Percentiles rank a stretch among this genome's conserved stretches.
These are phyloP conservation scores for Paraconiothyrium brasiliense DNA, from an alignment of 2,329 filamentous ascomycete species.

Conservation along the genomic window DNA sequence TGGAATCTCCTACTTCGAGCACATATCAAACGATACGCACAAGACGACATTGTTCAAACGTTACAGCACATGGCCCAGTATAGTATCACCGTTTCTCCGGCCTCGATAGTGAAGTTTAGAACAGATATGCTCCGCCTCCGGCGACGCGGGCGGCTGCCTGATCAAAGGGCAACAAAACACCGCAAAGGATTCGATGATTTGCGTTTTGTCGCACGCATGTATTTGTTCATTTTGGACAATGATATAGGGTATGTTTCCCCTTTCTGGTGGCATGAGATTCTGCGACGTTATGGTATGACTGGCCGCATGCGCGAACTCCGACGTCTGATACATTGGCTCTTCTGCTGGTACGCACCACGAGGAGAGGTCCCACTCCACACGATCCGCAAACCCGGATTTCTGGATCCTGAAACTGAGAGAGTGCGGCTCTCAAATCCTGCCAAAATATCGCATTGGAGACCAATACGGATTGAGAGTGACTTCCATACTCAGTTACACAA, in stretches of 20 bases:
- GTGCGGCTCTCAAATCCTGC: constrained; percentile 28
- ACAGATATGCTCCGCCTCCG: constrained; percentile 51
- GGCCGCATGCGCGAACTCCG: constrained; percentile 62
- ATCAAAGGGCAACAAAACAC: neutral
- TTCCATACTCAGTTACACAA: constrained; percentile 16
- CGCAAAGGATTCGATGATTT: constrained; percentile 46
- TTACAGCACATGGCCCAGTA: constrained; percentile 62
- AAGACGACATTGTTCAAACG: constrained; percentile 41
- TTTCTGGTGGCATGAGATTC: constrained; percentile 64
- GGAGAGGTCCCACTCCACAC: constrained; percentile 26
- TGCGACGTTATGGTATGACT: constrained; percentile 68
- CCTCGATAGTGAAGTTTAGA: constrained; percentile 55
- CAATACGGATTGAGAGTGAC: constrained; percentile 23
- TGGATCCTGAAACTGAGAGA: constrained; percentile 30
- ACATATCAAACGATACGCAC: constrained; percentile 42
- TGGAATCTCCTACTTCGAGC: constrained; percentile 61
- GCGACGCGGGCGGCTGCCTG: constrained; percentile 47
- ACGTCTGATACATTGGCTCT: constrained; percentile 63
- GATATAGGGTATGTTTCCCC: constrained; percentile 54
- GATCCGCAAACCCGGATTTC: constrained; percentile 34
- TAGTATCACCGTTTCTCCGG: constrained; percentile 52
- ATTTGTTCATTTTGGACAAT: constrained; percentile 58
- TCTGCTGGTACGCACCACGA: constrained; percentile 49
- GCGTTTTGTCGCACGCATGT: constrained; percentile 58
- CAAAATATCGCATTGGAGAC: constrained; percentile 24